Percentiles rank a stretch among this genome's conserved stretches.
Evolutionary conservation across 108 stramenopile genomes (phyloP).

Genomic region (Parietichytrium sp.): DNA sequence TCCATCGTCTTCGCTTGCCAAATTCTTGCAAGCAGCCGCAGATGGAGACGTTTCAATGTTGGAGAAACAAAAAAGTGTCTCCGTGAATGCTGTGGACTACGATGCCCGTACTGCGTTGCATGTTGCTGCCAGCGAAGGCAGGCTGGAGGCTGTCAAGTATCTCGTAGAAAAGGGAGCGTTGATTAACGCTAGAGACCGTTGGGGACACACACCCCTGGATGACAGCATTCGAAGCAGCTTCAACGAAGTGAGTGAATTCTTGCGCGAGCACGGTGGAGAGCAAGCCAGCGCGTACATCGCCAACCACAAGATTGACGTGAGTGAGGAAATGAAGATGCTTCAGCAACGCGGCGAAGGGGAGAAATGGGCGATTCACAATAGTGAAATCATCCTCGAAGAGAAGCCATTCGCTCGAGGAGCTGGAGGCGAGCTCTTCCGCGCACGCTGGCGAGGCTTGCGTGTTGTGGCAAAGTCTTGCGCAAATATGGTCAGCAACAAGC

Average conservation of each 20-base stretch:
- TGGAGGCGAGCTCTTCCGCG: conserved; percentile 35
- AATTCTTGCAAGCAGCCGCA: background rate
- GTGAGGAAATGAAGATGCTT: background rate
- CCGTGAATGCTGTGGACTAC: background rate
- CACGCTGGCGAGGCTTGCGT: conserved; percentile 25
- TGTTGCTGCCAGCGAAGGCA: conserved; percentile 39
- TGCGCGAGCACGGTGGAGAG: conserved; percentile 11
- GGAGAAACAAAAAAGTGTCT: background rate
- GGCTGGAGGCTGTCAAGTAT: conserved; percentile 50
- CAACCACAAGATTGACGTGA: background rate
- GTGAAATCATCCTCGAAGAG: background rate
- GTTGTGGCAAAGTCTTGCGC: conserved; percentile 24
- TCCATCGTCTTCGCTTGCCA: background rate
- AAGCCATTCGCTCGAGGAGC: conserved; percentile 18
- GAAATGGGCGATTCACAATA: background rate
- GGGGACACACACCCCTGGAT: conserved; percentile 65
- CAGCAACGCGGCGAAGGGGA: conserved; percentile 17
- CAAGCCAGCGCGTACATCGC: background rate
- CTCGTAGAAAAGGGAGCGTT: conserved; percentile 54
- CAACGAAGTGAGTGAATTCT: conserved; percentile 41
- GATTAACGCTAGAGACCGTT: conserved; percentile 58
- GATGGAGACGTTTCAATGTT: background rate
- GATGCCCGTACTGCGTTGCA: conserved; percentile 41
- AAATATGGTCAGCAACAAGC: conserved; percentile 23
- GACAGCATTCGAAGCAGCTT: conserved; percentile 81